Evolutionary conservation across 305 asterid genomes (phyloP).

Genomic region (Fraxinus albicans): DNA sequence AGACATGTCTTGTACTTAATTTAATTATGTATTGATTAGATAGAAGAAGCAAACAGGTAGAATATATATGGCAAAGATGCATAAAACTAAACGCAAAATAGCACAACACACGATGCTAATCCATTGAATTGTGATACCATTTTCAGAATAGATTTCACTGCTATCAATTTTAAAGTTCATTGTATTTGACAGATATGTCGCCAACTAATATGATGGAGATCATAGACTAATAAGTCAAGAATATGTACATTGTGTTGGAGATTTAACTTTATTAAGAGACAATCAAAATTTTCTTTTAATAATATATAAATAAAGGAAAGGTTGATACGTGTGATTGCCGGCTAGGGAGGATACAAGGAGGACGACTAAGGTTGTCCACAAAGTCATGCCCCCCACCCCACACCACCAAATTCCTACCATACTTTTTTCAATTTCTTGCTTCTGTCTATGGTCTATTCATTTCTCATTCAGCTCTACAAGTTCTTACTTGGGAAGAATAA

Average conservation of each 20-base stretch:
- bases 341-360: background rate
- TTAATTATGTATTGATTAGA: background rate
- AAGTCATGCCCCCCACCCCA: constrained; percentile 2
- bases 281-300: background rate
- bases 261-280: background rate
- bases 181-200: background rate
- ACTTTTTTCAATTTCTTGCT: background rate
- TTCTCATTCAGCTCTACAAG: background rate
- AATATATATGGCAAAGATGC: background rate
- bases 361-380: constrained; percentile 4
- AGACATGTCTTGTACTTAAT: background rate
- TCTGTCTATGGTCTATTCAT: background rate
- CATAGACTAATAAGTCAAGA: background rate
- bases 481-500: background rate
- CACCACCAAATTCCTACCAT: background rate
- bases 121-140: background rate
- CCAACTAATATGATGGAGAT: background rate
- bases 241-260: background rate
- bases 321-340: constrained; percentile 1
- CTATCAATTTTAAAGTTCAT: background rate
- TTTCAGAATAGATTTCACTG: background rate
- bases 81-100: background rate
- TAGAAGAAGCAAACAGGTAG: background rate
- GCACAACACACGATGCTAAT: background rate
- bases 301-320: background rate